A percentile compares a stretch with the other conserved stretches of the same genome.
Evolutionary conservation across 768 basidiomycete genomes (phyloP).

Genomic region (Serpula lacrymans): DNA sequence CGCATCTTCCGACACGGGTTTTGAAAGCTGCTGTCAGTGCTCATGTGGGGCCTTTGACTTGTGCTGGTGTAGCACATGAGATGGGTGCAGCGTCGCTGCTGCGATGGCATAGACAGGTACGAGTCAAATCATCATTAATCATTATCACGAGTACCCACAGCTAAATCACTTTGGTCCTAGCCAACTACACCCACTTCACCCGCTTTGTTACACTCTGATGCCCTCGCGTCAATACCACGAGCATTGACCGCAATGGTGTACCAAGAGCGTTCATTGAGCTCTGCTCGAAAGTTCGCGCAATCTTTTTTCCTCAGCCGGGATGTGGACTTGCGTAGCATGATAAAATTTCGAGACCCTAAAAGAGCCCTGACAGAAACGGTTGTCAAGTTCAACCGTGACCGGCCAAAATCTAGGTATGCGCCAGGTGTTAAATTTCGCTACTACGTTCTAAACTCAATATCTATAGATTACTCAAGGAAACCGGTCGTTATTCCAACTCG

Average conservation of each 20-base stretch:
- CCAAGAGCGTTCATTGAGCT: conserved; percentile 78
- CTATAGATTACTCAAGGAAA: conserved; percentile 81
- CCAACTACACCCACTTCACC: conserved; percentile 44
- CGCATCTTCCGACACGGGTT: conserved; percentile 88
- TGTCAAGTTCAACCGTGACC: conserved; percentile 60
- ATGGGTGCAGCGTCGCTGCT: conserved; percentile 76
- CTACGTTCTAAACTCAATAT: not conserved
- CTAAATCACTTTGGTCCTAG: conserved; percentile 27
- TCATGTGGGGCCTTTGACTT: conserved; percentile 83
- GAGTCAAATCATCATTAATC: conserved; percentile 20
- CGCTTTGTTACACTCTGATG: conserved; percentile 74
- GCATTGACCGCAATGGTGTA: conserved; percentile 87
- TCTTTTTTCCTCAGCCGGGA: conserved; percentile 84
- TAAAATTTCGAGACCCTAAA: conserved; percentile 84
- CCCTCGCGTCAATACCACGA: conserved; percentile 82
- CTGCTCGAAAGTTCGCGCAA: conserved; percentile 87
- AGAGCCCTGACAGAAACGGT: conserved; percentile 72
- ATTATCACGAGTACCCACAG: not conserved
- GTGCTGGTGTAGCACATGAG: conserved; percentile 81
- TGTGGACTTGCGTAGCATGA: conserved; percentile 73
- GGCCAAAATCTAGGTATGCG: conserved; percentile 65
- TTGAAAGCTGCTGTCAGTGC: conserved; percentile 90
- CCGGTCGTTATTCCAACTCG: conserved; percentile 85
- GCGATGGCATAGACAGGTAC: conserved; percentile 77
- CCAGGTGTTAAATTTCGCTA: not conserved